Conservation (phyloP, 805 yeast genomes). For the Priceomyces melissophilus region DNA sequence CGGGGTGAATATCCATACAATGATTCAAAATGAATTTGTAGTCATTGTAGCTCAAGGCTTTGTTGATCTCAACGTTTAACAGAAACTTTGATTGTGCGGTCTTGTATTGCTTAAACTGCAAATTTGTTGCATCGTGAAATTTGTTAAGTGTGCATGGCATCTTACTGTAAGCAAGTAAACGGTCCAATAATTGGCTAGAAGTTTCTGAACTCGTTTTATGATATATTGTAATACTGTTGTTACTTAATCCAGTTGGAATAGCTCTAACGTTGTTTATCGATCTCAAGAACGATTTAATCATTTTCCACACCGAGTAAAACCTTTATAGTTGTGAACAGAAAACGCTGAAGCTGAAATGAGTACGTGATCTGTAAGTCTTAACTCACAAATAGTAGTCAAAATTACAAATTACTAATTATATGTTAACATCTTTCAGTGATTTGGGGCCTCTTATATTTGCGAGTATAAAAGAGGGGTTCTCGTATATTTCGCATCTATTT, state of each 20-base stretch:
- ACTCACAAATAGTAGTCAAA: too few species aligned
- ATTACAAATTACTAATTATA: too few species aligned
- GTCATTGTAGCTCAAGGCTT: slow-evolving; percentile 21
- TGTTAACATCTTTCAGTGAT: too few species aligned
- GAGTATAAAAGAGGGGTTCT: slow-evolving; percentile 7
- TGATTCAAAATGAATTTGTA: slow-evolving; percentile 23
- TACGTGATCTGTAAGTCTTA: too few species aligned
- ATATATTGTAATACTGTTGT: slow-evolving; percentile 16
- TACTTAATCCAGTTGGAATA: not conserved
- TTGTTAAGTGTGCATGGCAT: slow-evolving; percentile 12
- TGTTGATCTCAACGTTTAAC: slow-evolving; percentile 15
- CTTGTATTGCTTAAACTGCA: not conserved
- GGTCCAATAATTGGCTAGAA: slow-evolving; percentile 24
- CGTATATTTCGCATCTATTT: slow-evolving; percentile 4
- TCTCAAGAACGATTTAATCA: slow-evolving; percentile 11
- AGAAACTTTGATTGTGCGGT: slow-evolving; percentile 13
- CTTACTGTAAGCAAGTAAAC: slow-evolving; percentile 15
- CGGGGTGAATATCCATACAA: slow-evolving; percentile 34
- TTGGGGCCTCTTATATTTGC: not conserved
- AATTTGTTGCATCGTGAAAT: not conserved
- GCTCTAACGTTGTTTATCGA: slow-evolving; percentile 1
- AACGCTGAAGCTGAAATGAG: too few species aligned
- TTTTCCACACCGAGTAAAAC: not conserved
- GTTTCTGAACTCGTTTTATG: slow-evolving; percentile 26
- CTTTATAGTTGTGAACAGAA: too few species aligned